Evolutionary conservation across 345 rosid species (phyloP), one percentile per base, ranked within the genome.

Genomic region (Excoecaria cochinchinensis): DNA sequence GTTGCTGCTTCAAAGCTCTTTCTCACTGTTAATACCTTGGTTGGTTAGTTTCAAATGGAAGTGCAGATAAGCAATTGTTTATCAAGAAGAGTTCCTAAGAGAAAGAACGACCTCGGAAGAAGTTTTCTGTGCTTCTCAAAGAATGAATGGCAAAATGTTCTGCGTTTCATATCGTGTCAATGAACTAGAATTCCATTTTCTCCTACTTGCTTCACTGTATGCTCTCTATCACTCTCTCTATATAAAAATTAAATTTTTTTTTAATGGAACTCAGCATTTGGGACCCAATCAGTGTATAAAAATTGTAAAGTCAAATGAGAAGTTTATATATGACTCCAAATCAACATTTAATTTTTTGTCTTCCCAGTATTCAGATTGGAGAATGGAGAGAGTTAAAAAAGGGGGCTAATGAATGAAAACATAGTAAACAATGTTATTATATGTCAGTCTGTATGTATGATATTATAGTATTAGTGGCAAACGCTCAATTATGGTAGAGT

Each of bases 221-320:
- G 76, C 61, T 67, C 75, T 68, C 47, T 58, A 55, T 76, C 56
- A 38, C 22, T 40, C 73, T 66, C 8, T 11, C 2, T 22, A 14
- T 48, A 46, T 77, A 83, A 79, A 73, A 77, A 61, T 66, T 56
- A 15, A 17, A 4, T 74, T 22, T 47, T 46, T n/a, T 67, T 77
- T 74, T 22, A 31, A 38, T 53, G 50, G 48, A 56, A 59, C 62
- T 42, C 46, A 17, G 71, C 22, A 39, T 52, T 14, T 13, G 15
- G 42, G 40, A 52, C 38, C 44, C 53, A 25, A 1, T 21, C 11
- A 24, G 50, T 65, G 67, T 61, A 51, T 51, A 56, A 46, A 57
- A 76, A 48, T 6, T 59, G 73, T 42, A 62, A 53, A 31, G 31
- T 31, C 31, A 2, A 31, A 31, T 31, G 31, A 31, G 31, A 31